Base-by-base conservation (phyloP, 2,329 filamentous ascomycete species). In the Aphanocladium album region DNA sequence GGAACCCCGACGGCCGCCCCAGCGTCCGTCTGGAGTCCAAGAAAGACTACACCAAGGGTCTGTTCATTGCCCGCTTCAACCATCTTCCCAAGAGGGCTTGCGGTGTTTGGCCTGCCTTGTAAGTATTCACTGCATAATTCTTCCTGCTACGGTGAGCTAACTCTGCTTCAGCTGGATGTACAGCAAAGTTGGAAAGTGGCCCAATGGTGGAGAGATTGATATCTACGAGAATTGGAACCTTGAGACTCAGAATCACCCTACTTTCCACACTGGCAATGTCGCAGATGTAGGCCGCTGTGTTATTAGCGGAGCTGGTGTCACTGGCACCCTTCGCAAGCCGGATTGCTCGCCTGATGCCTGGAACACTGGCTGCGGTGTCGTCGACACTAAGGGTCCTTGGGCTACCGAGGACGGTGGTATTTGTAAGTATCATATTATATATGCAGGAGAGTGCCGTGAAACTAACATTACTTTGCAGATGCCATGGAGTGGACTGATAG, bases 21-120 rank as follows among this genome's bases (percentile, higher is more conserved):
- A 89, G 86, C 65, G 83, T 92, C 33, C 81, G 89, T 41, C 71
- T 92, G 17, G 82, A 85, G 63, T 89, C 86, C 69, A 85, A 80
- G 61, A 79, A 80, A 53, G 70, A 73, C 7, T 92, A 88, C 75
- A 83, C 79, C 63, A 79, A 85, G 61, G 89, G 87, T 27, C 82
- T 91, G 30, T 82, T 91, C 67, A 83, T 92, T 47, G 78, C 87
- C 49, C 85, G 90, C 68, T 83, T 91, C 64, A 79, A 76, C 16
- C 88, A 91, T 67, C 85, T 92, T 75, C 89, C 89, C 33, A 79
- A 77, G 60, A 79, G 81, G 11, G 76, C 79, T 47, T 91, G 89
- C 66, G 89, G 89, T 55, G 79, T 83, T 8, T 92, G 89, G 89
- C 89, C 89, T 4, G 87, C 88, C 74, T 80, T 88, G 80, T 84